Conservation (phyloP, 495 filamentous ascomycete species). For the Neurospora hispaniola region DNA sequence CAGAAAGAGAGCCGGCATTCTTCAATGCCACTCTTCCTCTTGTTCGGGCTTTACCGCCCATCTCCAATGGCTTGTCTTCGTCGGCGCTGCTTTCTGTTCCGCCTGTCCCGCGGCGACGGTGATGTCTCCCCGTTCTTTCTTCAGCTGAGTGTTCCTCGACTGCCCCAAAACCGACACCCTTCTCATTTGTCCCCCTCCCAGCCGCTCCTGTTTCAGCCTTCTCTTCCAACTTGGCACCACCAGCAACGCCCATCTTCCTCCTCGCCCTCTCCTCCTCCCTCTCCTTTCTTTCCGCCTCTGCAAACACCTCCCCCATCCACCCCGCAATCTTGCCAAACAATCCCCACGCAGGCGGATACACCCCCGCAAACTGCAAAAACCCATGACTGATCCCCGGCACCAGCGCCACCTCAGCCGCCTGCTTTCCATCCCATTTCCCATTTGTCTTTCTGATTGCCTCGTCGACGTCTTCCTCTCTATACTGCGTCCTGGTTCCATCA, state of each 20-base stretch:
- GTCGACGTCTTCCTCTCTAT: constrained; percentile 17
- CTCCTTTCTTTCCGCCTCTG: constrained; percentile 29
- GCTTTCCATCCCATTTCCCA: constrained; percentile 57
- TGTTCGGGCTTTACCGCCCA: constrained; percentile 23
- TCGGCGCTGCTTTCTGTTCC: constrained; percentile 19
- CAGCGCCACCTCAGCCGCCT: constrained; percentile 68
- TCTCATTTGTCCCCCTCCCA: background rate
- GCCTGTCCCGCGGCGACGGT: constrained; percentile 45
- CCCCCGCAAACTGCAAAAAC: constrained; percentile 76
- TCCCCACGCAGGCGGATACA: constrained; percentile 81
- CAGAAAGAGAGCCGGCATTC: background rate
- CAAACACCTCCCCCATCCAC: constrained; percentile 71
- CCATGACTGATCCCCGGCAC: constrained; percentile 86
- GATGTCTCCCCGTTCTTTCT: constrained; percentile 21
- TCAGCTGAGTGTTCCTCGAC: background rate
- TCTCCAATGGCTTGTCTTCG: constrained; percentile 69
- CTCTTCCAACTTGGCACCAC: background rate
- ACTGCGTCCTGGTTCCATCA: constrained; percentile 17
- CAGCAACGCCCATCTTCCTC: constrained; percentile 10
- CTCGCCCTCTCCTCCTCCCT: constrained; percentile 14
- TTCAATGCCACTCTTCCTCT: background rate
- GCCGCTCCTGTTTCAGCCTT: background rate
- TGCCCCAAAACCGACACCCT: background rate
- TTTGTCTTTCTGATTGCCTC: background rate
- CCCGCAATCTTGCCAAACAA: constrained; percentile 60